phyloP scores from a whole-genome alignment of 805 yeast species.

The Nematodospora valgi region DNA sequence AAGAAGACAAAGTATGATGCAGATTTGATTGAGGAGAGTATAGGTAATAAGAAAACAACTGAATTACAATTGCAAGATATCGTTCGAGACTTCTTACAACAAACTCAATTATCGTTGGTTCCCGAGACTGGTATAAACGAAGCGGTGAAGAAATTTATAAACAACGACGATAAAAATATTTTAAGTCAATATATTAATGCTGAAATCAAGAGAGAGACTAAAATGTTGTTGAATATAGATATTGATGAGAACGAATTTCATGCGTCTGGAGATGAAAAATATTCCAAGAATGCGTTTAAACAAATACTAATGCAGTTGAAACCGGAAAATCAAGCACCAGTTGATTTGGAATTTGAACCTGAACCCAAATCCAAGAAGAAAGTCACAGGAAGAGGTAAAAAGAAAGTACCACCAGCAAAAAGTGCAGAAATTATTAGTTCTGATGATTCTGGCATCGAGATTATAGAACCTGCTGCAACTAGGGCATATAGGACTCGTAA shows the following conservation, averaged over 20 bases:
- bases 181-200: slow-evolving; percentile 58
- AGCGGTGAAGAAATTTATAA: slow-evolving; percentile 70
- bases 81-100: slow-evolving; percentile 58
- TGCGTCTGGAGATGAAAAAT: slow-evolving; percentile 21
- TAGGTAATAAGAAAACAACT: slow-evolving; percentile 15
- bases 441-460: slow-evolving; percentile 7
- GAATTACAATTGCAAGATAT: slow-evolving; percentile 56
- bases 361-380: neutral
- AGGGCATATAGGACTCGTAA: too few relatives aligned
- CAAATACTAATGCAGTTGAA: slow-evolving; percentile 42
- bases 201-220: slow-evolving; percentile 53
- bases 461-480: too few relatives aligned
- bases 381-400: slow-evolving; percentile 1
- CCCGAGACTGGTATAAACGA: slow-evolving; percentile 72
- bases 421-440: slow-evolving; percentile 2
- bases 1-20: slow-evolving; percentile 14
- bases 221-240: slow-evolving; percentile 43
- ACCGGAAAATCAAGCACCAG: slow-evolving; percentile 6
- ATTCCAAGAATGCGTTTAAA: slow-evolving; percentile 35
- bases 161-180: slow-evolving; percentile 77
- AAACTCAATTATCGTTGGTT: slow-evolving; percentile 63
- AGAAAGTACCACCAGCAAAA: neutral
- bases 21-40: slow-evolving; percentile 12
- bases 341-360: neutral
- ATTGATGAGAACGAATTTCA: slow-evolving; percentile 37